Evolutionary conservation across 371 early-diverging fungal genomes (phyloP).

Genomic region (Coemansia sp.): DNA sequence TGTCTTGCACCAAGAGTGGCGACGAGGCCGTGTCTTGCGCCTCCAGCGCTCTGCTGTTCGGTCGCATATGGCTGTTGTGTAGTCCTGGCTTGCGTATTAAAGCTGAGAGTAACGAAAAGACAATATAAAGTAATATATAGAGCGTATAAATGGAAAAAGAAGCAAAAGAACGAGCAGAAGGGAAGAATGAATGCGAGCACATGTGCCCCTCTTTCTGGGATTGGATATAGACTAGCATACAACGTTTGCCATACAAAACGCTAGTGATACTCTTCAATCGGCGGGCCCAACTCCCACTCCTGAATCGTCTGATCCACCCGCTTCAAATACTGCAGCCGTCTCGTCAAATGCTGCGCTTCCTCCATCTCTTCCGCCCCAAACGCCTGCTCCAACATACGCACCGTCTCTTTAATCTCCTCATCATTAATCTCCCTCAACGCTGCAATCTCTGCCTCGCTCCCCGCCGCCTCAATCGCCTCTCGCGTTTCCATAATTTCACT

Average conservation of each 20-base stretch:
- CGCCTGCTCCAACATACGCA: conserved; percentile 13
- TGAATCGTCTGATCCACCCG: conserved; percentile 40
- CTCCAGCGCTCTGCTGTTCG: background rate
- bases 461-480: conserved; percentile 71
- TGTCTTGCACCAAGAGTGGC: background rate
- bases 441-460: conserved; percentile 60
- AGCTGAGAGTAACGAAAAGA: no score
- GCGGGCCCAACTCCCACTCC: conserved; percentile 42
- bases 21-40: background rate
- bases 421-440: conserved; percentile 57
- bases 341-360: conserved; percentile 28
- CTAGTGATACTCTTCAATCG: conserved; percentile 17
- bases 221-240: no score
- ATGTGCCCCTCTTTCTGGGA: background rate
- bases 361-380: conserved; percentile 13
- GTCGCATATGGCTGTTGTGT: background rate
- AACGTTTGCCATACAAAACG: no score
- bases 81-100: background rate
- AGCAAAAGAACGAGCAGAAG: background rate
- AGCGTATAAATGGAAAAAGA: background rate
- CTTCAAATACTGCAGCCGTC: conserved; percentile 41
- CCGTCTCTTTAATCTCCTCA: conserved; percentile 32
- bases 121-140: background rate
- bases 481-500: conserved; percentile 81
- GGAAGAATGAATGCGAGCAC: background rate